Evolutionary conservation across 257 asterid species (phyloP), one percentile per base, ranked within the genome.

Genomic region (Solanum raphanifolium): DNA sequence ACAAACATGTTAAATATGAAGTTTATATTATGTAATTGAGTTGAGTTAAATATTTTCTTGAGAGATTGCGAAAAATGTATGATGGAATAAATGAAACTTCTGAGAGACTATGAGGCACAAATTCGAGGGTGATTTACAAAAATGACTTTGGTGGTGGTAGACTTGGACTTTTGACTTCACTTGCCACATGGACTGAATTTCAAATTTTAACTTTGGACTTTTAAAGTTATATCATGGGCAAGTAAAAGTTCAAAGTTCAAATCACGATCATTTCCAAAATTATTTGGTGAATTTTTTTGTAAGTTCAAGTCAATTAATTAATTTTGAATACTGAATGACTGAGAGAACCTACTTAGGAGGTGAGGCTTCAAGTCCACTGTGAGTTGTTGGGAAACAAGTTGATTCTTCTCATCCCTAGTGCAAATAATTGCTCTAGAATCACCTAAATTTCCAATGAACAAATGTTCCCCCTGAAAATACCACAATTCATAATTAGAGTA

Each of bases 291-390:
- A 29, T 12, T 3, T 68, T 52, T 69, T 7, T 31, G 0, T 29
- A 69, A 69, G 2, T 15, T 69, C 13, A 0, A 3, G 3, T 15
- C n/a, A 16, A 20, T 18, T 18, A 20, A 73, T 35, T 1, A 35
- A 21, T 73, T 73, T 0, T 5, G 18, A 34, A 73, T 20, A 73
- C 1, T 18, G 6, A 35, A 74, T 35, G 9, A 35, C 12, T 2
- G 18, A 34, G 12, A 82, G 43, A 48, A 88, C 92, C 1, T 85
- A 96, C 99, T 74, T 83, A 98, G 96, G 88, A 95, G 92, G 55
- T 94, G 93, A n/a, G 98, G 99, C 88, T 96, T 96, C 85, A 96
- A 92, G 90, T 96, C 99, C 86, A 94, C 96, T 0, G 98, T 95
- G 10, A 95, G 95, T 88, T 96, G 98, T 87, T 93, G 94, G 0